Percentiles rank a stretch among this genome's conserved stretches.
phyloP scores from a whole-genome alignment of 805 yeast species.

The Candida mattraensis region DNA sequence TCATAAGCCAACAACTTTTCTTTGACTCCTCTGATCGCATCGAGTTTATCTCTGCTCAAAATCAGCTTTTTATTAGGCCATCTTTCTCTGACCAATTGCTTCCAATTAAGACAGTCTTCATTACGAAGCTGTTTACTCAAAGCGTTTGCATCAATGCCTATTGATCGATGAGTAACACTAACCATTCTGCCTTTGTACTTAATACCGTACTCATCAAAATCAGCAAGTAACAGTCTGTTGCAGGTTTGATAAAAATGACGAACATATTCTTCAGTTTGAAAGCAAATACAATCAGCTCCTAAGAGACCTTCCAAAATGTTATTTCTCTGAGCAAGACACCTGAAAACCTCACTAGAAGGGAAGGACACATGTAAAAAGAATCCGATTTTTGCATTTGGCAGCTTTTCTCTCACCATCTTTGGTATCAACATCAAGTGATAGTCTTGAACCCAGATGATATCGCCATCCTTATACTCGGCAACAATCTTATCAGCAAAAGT shows the following conservation, averaged over 20 bases:
- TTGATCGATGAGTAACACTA: slow-evolving; percentile 60
- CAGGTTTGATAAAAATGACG: slow-evolving; percentile 93
- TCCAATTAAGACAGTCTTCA: slow-evolving; percentile 59
- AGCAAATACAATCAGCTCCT: slow-evolving; percentile 84
- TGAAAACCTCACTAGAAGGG: slow-evolving; percentile 92
- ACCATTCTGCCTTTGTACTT: slow-evolving; percentile 59
- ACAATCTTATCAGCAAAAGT: slow-evolving; percentile 75
- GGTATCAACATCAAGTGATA: slow-evolving; percentile 90
- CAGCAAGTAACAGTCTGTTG: slow-evolving; percentile 78
- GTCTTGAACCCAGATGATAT: slow-evolving; percentile 90
- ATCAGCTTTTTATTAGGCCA: slow-evolving; percentile 74
- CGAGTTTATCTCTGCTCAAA: slow-evolving; percentile 87
- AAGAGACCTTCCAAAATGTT: slow-evolving; percentile 76
- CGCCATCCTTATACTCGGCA: slow-evolving; percentile 66
- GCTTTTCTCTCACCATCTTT: slow-evolving; percentile 66
- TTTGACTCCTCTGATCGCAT: slow-evolving; percentile 81
- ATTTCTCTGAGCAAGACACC: slow-evolving; percentile 88
- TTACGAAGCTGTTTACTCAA: slow-evolving; percentile 47
- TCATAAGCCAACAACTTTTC: slow-evolving; percentile 89
- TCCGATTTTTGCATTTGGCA: slow-evolving; percentile 87
- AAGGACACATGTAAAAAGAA: slow-evolving; percentile 91
- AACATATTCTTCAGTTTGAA: slow-evolving; percentile 91
- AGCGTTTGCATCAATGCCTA: slow-evolving; percentile 73
- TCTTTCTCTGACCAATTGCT: slow-evolving; percentile 66
- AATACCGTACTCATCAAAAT: slow-evolving; percentile 64